A percentile compares a stretch with the other conserved stretches of the same genome.
These are phyloP conservation scores for Alternaria dauci DNA, from an alignment of 2,329 filamentous ascomycete species.

Conservation along the genomic window DNA sequence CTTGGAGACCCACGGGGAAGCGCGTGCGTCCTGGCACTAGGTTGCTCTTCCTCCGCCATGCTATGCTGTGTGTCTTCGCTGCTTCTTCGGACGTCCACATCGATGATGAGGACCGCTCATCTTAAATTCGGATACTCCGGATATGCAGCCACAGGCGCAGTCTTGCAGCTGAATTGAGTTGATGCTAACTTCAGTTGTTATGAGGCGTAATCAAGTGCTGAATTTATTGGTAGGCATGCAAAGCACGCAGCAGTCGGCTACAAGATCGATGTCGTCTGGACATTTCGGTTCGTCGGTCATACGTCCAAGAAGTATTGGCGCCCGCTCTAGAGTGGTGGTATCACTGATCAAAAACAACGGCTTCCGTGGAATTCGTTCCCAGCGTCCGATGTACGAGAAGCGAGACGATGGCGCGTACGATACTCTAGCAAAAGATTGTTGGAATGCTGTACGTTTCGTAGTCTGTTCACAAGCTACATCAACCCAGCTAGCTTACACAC, in stretches of 20 bases:
- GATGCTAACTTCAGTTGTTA: slow-evolving; percentile 39
- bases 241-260: slow-evolving; percentile 60
- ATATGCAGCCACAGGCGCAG: neutral
- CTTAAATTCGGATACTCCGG: neutral
- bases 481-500: neutral
- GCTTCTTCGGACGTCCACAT: slow-evolving; percentile 65
- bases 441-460: neutral
- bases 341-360: slow-evolving; percentile 57
- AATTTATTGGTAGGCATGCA: slow-evolving; percentile 51
- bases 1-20: neutral
- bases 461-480: neutral
- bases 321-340: slow-evolving; percentile 73
- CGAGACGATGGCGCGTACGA: neutral
- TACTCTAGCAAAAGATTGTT: neutral
- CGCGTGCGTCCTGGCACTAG: slow-evolving; percentile 57
- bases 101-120: slow-evolving; percentile 65
- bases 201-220: neutral
- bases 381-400: neutral
- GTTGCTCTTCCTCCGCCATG: slow-evolving; percentile 57
- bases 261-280: slow-evolving; percentile 56
- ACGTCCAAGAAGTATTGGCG: slow-evolving; percentile 68
- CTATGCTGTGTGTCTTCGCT: slow-evolving; percentile 42
- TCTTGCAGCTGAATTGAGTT: slow-evolving; percentile 53
- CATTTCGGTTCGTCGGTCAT: slow-evolving; percentile 69
- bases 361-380: slow-evolving; percentile 44